Percentiles rank a stretch among this genome's conserved stretches.
Conservation (phyloP, 345 rosid species). For the Cardamine chenopodiifolia region DNA sequence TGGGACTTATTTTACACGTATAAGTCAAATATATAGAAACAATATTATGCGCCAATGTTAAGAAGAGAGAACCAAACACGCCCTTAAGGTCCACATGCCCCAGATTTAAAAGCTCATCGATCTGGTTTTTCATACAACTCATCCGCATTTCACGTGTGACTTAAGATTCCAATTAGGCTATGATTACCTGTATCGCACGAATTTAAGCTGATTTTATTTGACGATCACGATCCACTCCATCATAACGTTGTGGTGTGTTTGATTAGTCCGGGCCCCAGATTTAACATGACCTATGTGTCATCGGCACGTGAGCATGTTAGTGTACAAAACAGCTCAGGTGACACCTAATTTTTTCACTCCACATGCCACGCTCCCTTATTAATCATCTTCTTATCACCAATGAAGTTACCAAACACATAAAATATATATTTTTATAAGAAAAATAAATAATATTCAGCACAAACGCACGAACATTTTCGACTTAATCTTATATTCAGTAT, state of each 20-base stretch:
- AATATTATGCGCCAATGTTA: background rate
- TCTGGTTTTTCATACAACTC: slow-evolving; percentile 20
- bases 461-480: background rate
- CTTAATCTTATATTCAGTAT: background rate
- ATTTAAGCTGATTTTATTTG: background rate
- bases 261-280: slow-evolving; percentile 15
- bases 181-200: slow-evolving; percentile 38
- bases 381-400: slow-evolving; percentile 31
- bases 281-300: slow-evolving; percentile 33
- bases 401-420: slow-evolving; percentile 27
- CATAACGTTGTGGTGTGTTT: slow-evolving; percentile 37
- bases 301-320: slow-evolving; percentile 45
- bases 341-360: slow-evolving; percentile 40
- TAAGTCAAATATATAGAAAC: background rate
- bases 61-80: slow-evolving; percentile 26
- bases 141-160: slow-evolving; percentile 43
- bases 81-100: slow-evolving; percentile 38
- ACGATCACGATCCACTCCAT: slow-evolving; percentile 35
- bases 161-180: slow-evolving; percentile 42
- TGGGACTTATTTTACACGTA: slow-evolving; percentile 8
- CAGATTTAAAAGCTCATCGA: slow-evolving; percentile 12
- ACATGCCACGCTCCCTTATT: slow-evolving; percentile 34
- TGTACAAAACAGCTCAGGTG: slow-evolving; percentile 45
- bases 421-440: background rate
- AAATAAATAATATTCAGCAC: background rate